These are phyloP conservation scores for Aspergillus fumigatiaffinis DNA, from an alignment of 2,329 filamentous ascomycete species.

Conservation along the genomic window DNA sequence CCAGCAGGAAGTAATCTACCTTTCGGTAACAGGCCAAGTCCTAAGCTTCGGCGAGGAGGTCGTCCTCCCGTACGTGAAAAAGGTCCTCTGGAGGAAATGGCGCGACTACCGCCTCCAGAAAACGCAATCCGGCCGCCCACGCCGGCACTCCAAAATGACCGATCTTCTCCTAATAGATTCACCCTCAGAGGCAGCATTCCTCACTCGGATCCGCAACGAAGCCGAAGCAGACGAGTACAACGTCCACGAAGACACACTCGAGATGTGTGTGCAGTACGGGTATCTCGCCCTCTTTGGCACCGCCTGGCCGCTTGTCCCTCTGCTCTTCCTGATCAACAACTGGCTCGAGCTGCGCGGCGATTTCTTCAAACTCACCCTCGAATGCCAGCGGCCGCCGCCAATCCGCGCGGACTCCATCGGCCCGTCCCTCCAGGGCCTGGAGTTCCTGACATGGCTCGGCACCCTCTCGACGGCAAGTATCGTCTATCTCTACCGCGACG, in stretches of 20 bases:
- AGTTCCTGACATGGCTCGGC: constrained; percentile 90
- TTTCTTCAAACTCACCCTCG: constrained; percentile 86
- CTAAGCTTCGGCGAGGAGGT: constrained; percentile 83
- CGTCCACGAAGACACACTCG: constrained; percentile 82
- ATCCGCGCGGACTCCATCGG: constrained; percentile 91
- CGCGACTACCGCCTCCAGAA: constrained; percentile 24
- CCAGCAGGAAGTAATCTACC: constrained; percentile 90
- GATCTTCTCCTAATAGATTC: constrained; percentile 57
- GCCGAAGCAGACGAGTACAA: constrained; percentile 80
- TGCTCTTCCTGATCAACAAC: constrained; percentile 90
- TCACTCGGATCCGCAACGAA: constrained; percentile 76
- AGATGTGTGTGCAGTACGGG: constrained; percentile 88
- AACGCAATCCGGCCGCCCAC: constrained; percentile 30
- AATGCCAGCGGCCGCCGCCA: constrained; percentile 84
- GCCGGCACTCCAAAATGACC: constrained; percentile 35
- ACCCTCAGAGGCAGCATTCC: constrained; percentile 74
- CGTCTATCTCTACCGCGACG: constrained; percentile 78
- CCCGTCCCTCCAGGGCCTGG: constrained; percentile 80
- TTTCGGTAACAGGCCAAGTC: constrained; percentile 89
- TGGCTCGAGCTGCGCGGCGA: constrained; percentile 94
- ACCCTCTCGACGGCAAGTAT: constrained; percentile 82
- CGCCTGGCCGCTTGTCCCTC: constrained; percentile 87
- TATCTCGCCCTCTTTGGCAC: constrained; percentile 90
- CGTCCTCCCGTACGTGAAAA: constrained; percentile 79
- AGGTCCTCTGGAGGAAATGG: constrained; percentile 71